Base-by-base conservation (phyloP, 345 rosid genomes). In the Populus simonii region DNA sequence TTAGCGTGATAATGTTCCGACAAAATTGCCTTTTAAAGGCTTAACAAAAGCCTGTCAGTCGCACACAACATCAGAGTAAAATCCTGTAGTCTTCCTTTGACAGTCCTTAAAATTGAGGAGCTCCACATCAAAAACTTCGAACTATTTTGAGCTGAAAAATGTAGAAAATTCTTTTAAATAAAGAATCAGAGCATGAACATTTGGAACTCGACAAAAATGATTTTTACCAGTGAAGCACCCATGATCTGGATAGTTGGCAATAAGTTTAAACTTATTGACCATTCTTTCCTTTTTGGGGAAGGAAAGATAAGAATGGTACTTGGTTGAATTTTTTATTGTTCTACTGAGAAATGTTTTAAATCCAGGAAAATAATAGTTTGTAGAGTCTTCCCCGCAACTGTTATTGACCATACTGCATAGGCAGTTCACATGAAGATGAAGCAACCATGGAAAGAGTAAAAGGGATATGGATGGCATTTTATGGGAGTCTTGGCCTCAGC, bases 11-110 rank as follows among this genome's bases (percentile, higher is more conserved):
- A 20, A 18, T 53, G 59, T 53, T 53, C 10, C 23, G 20, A 20
- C 59, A 53, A 12, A 92, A 63, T 23, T 25, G 36, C 20, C 67
- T 63, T 12, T 12, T 31, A 25, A 63, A 63, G 67, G 59, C n/a
- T 53, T 53, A 8, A 20, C 59, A 53, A 53, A 73, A 38, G 76
- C 68, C 31, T 5, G 3, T 92, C 88, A 95, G 68, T 55, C 88
- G 83, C 99, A 96, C 27, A 92, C 92, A 75, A 96, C 93, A 78
- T 96, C 98, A 7, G 98, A 96, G 86, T 92, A 96, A 82, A 96
- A 96, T 25, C 90, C 97, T 80, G 92, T 90, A 27, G 99, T 96
- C 87, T 97, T 92, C 84, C 98, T 88, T 76, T 87, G 75, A 78
- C 97, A 95, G 80, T 92, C 84, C 87, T 89, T 89, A 77, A 93